Percentiles rank a stretch among this genome's conserved stretches.
Evolutionary conservation across 805 yeast species (phyloP).

Genomic region (Wickerhamomyces bovis): DNA sequence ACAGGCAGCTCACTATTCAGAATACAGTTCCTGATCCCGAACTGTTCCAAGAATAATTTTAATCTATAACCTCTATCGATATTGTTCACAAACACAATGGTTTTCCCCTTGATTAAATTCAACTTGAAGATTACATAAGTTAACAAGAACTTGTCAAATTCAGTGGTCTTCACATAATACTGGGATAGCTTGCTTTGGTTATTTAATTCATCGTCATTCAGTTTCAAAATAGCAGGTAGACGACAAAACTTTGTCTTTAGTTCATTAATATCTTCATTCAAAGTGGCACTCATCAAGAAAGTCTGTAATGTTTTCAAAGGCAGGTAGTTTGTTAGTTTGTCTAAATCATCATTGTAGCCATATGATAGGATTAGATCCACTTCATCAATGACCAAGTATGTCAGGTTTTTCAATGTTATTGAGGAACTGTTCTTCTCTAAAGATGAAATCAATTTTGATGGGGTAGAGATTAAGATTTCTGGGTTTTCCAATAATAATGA

Average conservation of each 20-base stretch:
- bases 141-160: constrained; percentile 85
- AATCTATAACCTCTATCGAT: constrained; percentile 93
- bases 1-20: constrained; percentile 89
- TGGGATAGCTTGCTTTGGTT: constrained; percentile 62
- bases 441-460: constrained; percentile 60
- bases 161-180: constrained; percentile 79
- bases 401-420: constrained; percentile 50
- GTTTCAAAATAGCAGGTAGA: constrained; percentile 70
- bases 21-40: constrained; percentile 85
- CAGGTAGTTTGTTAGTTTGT: constrained; percentile 53
- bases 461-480: constrained; percentile 81
- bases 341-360: constrained; percentile 85
- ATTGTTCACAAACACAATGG: constrained; percentile 84
- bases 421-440: constrained; percentile 42
- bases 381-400: constrained; percentile 84
- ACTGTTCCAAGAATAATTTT: constrained; percentile 86
- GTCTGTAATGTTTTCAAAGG: constrained; percentile 79
- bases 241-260: constrained; percentile 77
- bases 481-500: constrained; percentile 72
- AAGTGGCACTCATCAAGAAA: constrained; percentile 93
- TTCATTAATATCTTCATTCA: constrained; percentile 77
- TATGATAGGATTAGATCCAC: constrained; percentile 87
- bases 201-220: constrained; percentile 61
- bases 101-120: constrained; percentile 82
- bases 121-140: constrained; percentile 90